Evolutionary conservation across 1,284 basidiomycete species (phyloP).

Genomic region (Leccinum subrobustum): DNA sequence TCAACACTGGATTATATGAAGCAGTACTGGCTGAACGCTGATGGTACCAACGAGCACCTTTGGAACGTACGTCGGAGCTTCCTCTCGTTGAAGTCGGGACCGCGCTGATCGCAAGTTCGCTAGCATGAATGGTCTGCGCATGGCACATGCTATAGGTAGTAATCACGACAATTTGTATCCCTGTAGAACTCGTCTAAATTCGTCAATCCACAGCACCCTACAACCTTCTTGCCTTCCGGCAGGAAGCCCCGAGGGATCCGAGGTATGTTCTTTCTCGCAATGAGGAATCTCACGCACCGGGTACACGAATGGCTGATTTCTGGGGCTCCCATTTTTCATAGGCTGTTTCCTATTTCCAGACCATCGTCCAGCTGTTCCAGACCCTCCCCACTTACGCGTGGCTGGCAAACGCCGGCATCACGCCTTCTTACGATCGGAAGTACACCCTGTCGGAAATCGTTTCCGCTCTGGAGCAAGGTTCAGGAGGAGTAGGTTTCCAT

Average conservation of each 20-base stretch:
- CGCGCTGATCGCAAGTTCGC: slow-evolving; percentile 16
- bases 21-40: slow-evolving; percentile 62
- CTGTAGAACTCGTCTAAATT: neutral
- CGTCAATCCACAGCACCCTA: slow-evolving; percentile 53
- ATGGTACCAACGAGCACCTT: slow-evolving; percentile 62
- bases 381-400: slow-evolving; percentile 65
- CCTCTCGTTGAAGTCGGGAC: neutral
- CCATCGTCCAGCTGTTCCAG: slow-evolving; percentile 64
- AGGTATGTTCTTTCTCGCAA: slow-evolving; percentile 37
- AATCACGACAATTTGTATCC: neutral
- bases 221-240: slow-evolving; percentile 54
- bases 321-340: slow-evolving; percentile 21
- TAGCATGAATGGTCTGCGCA: slow-evolving; percentile 71
- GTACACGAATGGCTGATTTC: neutral
- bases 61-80: slow-evolving; percentile 58
- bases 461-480: slow-evolving; percentile 54
- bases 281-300: neutral
- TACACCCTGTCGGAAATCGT: slow-evolving; percentile 59
- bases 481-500: slow-evolving; percentile 36
- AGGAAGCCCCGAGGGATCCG: slow-evolving; percentile 57
- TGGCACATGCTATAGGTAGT: slow-evolving; percentile 70
- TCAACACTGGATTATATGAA: slow-evolving; percentile 68
- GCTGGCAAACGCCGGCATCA: slow-evolving; percentile 67
- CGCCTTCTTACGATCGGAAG: slow-evolving; percentile 54
- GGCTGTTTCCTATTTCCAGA: slow-evolving; percentile 73